These are phyloP conservation scores for sorghum (Sorghum bicolor) DNA, from an alignment of 176 grass and related monocot genomes.

Conservation along the genomic window DNA sequence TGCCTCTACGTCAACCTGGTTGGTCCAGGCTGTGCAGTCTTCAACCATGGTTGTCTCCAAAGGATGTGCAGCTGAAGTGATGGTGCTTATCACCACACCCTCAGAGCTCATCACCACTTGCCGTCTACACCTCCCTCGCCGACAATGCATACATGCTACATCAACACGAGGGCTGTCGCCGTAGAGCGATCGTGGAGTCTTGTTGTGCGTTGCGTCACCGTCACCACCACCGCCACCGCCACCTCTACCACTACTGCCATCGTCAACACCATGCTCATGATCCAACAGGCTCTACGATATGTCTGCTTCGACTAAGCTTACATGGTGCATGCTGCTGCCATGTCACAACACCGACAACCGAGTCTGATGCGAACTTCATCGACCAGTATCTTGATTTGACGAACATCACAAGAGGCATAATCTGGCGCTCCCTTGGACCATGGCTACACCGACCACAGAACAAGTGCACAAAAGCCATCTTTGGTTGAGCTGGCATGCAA, in stretches of 20 bases:
- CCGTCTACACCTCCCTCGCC: constrained; percentile 34
- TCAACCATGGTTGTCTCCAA: constrained; percentile 33
- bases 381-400: constrained; percentile 19
- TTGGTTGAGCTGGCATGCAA: constrained; percentile 39
- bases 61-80: constrained; percentile 19
- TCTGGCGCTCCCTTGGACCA: background rate
- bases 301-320: constrained; percentile 31
- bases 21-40: constrained; percentile 39
- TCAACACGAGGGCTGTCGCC: constrained; percentile 22
- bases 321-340: constrained; percentile 31
- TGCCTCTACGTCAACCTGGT: constrained; percentile 43
- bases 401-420: constrained; percentile 5
- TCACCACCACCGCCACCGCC: background rate
- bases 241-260: background rate
- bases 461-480: constrained; percentile 24
- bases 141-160: constrained; percentile 40
- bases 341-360: constrained; percentile 12
- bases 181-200: constrained; percentile 16
- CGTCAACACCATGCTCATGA: constrained; percentile 22
- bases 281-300: constrained; percentile 18
- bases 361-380: constrained; percentile 17
- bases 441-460: constrained; percentile 36
- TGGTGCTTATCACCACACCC: constrained; percentile 44
- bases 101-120: constrained; percentile 27
- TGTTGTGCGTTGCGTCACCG: background rate